These are phyloP conservation scores for Eucalyptus regnans DNA, from an alignment of 345 rosid genomes.

Conservation along the genomic window DNA sequence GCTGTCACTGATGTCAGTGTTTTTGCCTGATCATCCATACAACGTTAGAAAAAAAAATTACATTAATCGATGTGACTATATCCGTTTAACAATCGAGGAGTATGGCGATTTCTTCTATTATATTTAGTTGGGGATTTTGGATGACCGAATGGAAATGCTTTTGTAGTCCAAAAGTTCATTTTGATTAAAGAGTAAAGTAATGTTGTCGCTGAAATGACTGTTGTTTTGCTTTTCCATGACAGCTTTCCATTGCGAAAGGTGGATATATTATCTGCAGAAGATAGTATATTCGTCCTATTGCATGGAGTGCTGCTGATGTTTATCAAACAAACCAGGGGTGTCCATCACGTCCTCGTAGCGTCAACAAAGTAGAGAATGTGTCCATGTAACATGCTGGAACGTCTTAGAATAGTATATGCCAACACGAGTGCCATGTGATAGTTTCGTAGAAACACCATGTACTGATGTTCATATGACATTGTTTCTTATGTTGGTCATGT, in stretches of 20 bases:
- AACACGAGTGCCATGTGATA: neutral
- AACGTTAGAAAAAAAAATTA: neutral
- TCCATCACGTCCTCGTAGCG: neutral
- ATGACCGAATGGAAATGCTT: neutral
- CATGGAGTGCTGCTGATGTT: neutral
- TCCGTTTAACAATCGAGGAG: neutral
- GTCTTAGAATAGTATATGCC: neutral
- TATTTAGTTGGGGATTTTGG: neutral
- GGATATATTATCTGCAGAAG: neutral
- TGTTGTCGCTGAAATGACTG: neutral
- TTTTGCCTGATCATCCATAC: neutral
- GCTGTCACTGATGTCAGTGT: neutral
- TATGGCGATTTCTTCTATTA: neutral
- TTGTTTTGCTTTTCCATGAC: neutral
- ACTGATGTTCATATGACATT: neutral
- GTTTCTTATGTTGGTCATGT: neutral
- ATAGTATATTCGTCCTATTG: neutral
- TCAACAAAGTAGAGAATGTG: neutral
- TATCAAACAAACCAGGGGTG: neutral
- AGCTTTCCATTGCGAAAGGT: neutral
- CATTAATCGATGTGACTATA: neutral
- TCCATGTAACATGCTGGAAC: neutral
- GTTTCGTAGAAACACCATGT: neutral
- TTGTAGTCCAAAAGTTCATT: neutral
- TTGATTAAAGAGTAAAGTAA: neutral